Evolutionary conservation across 305 asterid genomes (phyloP), one percentile per base, ranked within the genome.

Genomic region (Fraxinus paxiana): DNA sequence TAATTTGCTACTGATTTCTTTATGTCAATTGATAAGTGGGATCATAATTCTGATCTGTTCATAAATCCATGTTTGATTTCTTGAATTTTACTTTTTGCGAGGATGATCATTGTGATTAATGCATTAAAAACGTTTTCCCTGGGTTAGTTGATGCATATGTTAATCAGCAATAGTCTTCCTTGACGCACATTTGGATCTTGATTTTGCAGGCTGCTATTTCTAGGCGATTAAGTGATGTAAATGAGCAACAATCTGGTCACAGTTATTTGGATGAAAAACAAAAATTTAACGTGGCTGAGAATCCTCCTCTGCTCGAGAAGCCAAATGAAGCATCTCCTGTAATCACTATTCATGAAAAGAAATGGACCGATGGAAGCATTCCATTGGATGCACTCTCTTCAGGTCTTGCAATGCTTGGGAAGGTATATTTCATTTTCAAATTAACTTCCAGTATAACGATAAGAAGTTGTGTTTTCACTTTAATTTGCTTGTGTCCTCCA

Each of bases 351-450:
- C 98, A 94, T 80, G 99, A 94, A 82, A 96, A 92, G 96, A 96
- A 93, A 85, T 96, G 98, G 99, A 96, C 98, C 5, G 97, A 94
- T 84, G 99, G 99, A 13, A 91, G 95, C 84, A 87, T 96, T 35
- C 84, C 96, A 2, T 80, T 93, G 37, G 94, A 92, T 80, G 79
- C 76, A 6, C 85, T 96, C 76, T 87, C 98, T 80, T 81, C 97
- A 5, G 91, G 86, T 77, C 96, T 96, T 75, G 94, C 94, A 24
- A 89, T 77, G 84, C 94, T 94, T 69, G 99, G 97, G 59, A 92
- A 93, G 98, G 99, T 96, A 87, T 24, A 63, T 10, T 18, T 31
- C 1, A 33, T 31, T 34, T 18, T 79, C 56, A 67, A 5, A 8
- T 51, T 31, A 22, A 61, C 22, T 33, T 26, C 41, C 26, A 13